Conservation (phyloP, 805 yeast species). For the Tetrapisispora fleetii region DNA sequence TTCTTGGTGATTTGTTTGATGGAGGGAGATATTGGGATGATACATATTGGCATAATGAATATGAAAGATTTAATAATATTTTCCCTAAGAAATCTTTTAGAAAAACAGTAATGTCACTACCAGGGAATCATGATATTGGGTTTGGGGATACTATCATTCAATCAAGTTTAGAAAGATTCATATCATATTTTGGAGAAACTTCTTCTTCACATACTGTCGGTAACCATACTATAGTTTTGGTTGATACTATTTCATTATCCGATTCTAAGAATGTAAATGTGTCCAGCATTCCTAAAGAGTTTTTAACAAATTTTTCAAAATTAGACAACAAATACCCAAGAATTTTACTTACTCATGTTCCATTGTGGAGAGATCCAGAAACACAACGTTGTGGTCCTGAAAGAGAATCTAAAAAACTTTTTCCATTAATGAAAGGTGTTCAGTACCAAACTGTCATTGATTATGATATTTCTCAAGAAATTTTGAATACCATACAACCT, state of each 20-base stretch:
- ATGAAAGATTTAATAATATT: conserved; percentile 51
- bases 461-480: conserved; percentile 43
- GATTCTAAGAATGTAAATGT: conserved; percentile 41
- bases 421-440: conserved; percentile 64
- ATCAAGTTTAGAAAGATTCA: conserved; percentile 51
- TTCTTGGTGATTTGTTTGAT: conserved; percentile 87
- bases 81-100: conserved; percentile 49
- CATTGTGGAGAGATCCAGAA: conserved; percentile 61
- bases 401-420: conserved; percentile 56
- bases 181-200: conserved; percentile 64
- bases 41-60: conserved; percentile 62
- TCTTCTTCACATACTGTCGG: conserved; percentile 41
- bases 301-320: conserved; percentile 36
- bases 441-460: conserved; percentile 90
- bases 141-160: conserved; percentile 65
- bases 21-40: conserved; percentile 87
- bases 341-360: conserved; percentile 77
- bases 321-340: conserved; percentile 39
- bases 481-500: conserved; percentile 56
- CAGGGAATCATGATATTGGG: conserved; percentile 97
- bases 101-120: conserved; percentile 39
- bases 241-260: conserved; percentile 79
- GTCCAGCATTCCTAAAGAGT: conserved; percentile 38
- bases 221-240: conserved; percentile 63
- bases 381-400: conserved; percentile 61